Conservation (phyloP, 768 basidiomycete species). For the Flagelloscypha sp. region DNA sequence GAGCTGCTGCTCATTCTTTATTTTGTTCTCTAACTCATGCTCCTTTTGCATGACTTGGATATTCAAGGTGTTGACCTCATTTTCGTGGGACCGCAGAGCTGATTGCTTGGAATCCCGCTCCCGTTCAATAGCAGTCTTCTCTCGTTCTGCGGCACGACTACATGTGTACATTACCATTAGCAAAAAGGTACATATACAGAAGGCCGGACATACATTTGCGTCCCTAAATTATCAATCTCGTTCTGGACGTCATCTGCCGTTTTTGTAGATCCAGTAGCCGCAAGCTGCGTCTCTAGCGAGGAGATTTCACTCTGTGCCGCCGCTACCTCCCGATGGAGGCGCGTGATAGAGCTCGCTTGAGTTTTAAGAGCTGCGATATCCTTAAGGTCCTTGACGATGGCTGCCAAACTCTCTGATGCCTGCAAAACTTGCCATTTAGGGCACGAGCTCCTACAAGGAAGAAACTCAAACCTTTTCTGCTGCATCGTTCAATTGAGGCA, state of each 20-base stretch:
- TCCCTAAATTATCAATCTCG: constrained; percentile 58
- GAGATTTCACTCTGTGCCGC: constrained; percentile 53
- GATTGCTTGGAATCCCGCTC: constrained; percentile 58
- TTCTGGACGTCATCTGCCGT: constrained; percentile 81
- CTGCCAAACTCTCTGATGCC: constrained; percentile 44
- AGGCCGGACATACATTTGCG: constrained; percentile 51
- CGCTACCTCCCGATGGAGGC: constrained; percentile 51
- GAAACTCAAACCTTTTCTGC: constrained; percentile 53
- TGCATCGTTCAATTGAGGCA: constrained; percentile 10
- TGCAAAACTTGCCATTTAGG: constrained; percentile 18
- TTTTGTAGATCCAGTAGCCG: constrained; percentile 64
- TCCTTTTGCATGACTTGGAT: too few relatives aligned
- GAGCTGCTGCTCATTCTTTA: constrained; percentile 48
- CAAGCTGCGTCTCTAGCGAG: constrained; percentile 61
- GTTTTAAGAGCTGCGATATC: constrained; percentile 55
- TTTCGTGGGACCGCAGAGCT: constrained; percentile 46
- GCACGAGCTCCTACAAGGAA: constrained; percentile 1
- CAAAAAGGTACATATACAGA: not conserved
- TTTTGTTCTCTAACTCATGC: constrained; percentile 44
- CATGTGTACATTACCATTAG: constrained; percentile 2
- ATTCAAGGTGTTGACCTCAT: constrained; percentile 54
- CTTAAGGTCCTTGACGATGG: constrained; percentile 49
- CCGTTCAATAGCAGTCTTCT: constrained; percentile 43
- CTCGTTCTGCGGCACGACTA: constrained; percentile 62
- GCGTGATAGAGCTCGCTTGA: constrained; percentile 48